Evolutionary conservation across 2,329 filamentous ascomycete genomes (phyloP), one percentile per base, ranked within the genome.

Genomic region (Exophiala bonariae): DNA sequence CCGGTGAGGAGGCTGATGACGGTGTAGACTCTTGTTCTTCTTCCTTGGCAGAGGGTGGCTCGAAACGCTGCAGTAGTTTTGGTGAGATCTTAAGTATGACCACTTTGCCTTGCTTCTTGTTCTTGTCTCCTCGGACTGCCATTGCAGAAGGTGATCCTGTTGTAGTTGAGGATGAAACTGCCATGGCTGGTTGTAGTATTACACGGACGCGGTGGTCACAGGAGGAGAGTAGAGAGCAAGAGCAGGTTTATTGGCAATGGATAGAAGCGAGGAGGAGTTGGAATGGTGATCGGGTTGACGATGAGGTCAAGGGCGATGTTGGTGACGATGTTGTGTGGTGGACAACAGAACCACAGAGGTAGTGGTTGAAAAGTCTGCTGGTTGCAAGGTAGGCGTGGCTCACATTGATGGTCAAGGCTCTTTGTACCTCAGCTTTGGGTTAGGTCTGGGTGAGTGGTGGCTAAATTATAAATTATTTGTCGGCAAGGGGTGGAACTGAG

Each of bases 31-130:
- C 66, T 66, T 39, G 47, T 41, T 49, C 53, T 42, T 54, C 49
- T 40, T 49, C 30, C 34, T 52, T 50, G 19, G 50, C 20, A 17
- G 54, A 13, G 41, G 52, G 45, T 26, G 23, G 23, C 33, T 48
- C 30, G 32, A 72, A 71, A 26, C 63, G 63, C 49, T 62, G 60
- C n/a, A 74, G 59, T 4, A 64, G 26, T 7, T 61, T 56, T 3
- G 67, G 55, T 6, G 68, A 63, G 36, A 74, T 56, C 58, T 66
- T 70, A n/a, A 74, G 62, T 46, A 66, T 56, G 39, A 73, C 50
- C 17, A 52, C 44, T 39, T 57, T 56, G 14, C 16, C 44, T 18
- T 55, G 54, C 56, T 58, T 61, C 48, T 59, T 65, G 56, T 58
- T 58, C 53, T 65, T 63, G 48, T 57, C 53, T 26, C 58, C 49